Percentiles rank a stretch among this genome's conserved stretches.
Conservation (phyloP, 257 asterid genomes). For the Anisodus acutangulus region DNA sequence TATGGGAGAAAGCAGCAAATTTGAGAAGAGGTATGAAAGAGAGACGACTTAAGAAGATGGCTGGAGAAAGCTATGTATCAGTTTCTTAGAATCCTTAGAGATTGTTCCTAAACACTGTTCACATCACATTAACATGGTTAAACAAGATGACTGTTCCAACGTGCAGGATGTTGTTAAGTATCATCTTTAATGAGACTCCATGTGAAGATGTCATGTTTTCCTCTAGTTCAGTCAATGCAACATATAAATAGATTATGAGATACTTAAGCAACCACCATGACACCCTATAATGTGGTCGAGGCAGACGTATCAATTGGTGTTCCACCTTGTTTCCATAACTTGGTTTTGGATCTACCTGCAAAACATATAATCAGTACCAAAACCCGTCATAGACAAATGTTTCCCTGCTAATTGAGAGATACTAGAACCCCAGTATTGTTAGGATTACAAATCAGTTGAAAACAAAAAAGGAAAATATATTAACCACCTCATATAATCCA, state of each 20-base stretch:
- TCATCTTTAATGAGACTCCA: not conserved
- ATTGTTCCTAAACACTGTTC: constrained; percentile 48
- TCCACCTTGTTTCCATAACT: not conserved
- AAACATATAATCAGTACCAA: not conserved
- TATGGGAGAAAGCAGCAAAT: constrained; percentile 68
- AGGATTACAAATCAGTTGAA: not conserved
- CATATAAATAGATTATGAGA: not conserved
- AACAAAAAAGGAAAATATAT: not conserved
- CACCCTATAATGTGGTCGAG: not conserved
- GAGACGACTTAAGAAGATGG: constrained; percentile 58
- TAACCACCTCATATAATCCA: not conserved
- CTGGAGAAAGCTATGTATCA: constrained; percentile 68
- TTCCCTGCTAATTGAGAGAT: not conserved
- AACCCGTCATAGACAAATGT: not conserved
- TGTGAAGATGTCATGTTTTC: not conserved
- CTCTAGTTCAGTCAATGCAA: not conserved
- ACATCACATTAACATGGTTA: constrained; percentile 39
- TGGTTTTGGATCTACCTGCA: not conserved
- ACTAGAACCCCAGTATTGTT: not conserved
- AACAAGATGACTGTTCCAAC: not conserved
- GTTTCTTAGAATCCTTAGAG: constrained; percentile 50
- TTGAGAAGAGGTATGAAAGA: constrained; percentile 58
- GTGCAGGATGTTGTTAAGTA: not conserved
- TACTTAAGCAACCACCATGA: not conserved
- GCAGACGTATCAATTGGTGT: not conserved